phyloP scores from a whole-genome alignment of 225 moss, liverwort and hornwort species.

The Pseudoscleropodium purum region DNA sequence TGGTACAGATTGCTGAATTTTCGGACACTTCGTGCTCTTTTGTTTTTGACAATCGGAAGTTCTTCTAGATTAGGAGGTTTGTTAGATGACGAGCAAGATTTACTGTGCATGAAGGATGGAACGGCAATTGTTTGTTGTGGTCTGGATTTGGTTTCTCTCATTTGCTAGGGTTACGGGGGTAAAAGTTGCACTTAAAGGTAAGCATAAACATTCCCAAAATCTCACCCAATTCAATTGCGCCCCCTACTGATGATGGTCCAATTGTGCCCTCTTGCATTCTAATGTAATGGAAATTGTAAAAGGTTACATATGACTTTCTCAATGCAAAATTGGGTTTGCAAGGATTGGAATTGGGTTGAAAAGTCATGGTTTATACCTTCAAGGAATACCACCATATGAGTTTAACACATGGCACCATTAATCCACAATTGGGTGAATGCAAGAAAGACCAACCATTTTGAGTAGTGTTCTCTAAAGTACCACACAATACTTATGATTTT shows the following conservation, averaged over 20 bases:
- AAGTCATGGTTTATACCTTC: not conserved
- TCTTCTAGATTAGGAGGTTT: not conserved
- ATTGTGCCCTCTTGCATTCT: not conserved
- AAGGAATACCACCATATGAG: not conserved
- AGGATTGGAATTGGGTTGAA: not conserved
- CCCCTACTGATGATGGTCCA: rapidly evolving
- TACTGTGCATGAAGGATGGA: too few relatives aligned
- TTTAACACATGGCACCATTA: not conserved
- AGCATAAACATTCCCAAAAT: too few relatives aligned
- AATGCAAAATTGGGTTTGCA: not conserved
- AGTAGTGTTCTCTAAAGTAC: too few relatives aligned
- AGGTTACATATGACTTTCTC: not conserved
- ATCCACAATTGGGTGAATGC: not conserved
- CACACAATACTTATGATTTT: too few relatives aligned
- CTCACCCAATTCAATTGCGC: not conserved
- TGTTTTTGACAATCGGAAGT: not conserved
- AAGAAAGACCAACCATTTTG: too few relatives aligned
- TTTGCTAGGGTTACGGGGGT: too few relatives aligned
- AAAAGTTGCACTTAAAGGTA: too few relatives aligned
- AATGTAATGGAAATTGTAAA: not conserved
- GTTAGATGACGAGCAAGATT: not conserved
- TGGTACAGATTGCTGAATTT: not conserved
- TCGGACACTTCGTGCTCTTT: not conserved
- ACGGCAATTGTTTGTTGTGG: too few relatives aligned
- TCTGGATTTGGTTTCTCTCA: too few relatives aligned